These are phyloP conservation scores for Phaseolus coccineus DNA, from an alignment of 331 rosid species.

Conservation along the genomic window DNA sequence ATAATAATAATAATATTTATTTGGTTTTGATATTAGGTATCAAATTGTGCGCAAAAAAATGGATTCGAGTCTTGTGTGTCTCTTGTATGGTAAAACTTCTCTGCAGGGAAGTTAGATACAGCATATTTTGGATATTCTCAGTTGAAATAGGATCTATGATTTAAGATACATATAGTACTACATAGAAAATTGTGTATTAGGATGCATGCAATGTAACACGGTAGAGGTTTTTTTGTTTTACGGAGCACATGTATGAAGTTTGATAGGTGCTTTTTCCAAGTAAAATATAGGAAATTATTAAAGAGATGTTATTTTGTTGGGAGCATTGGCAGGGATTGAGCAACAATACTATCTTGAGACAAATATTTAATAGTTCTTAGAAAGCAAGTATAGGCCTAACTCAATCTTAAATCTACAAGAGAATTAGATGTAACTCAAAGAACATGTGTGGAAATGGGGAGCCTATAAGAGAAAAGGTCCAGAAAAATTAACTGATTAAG, in stretches of 20 bases:
- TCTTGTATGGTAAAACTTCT: not conserved
- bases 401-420: too few relatives aligned
- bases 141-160: not conserved
- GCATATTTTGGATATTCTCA: not conserved
- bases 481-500: too few relatives aligned
- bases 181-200: not conserved
- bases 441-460: too few relatives aligned
- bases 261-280: not conserved
- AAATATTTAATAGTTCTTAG: not conserved
- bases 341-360: not conserved
- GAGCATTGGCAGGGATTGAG: not conserved
- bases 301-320: not conserved
- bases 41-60: not conserved
- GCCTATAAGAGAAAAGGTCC: too few relatives aligned
- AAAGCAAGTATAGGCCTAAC: too few relatives aligned
- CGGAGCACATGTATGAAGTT: not conserved
- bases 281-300: not conserved
- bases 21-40: not conserved
- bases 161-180: not conserved
- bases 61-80: not conserved
- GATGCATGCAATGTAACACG: not conserved
- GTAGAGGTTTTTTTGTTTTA: not conserved
- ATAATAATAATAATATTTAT: not conserved
- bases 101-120: not conserved
- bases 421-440: too few relatives aligned